A percentile compares a stretch with the other conserved stretches of the same genome.
These are phyloP conservation scores for Trematosphaeria pertusa DNA, from an alignment of 2,329 filamentous ascomycete genomes.

Conservation along the genomic window DNA sequence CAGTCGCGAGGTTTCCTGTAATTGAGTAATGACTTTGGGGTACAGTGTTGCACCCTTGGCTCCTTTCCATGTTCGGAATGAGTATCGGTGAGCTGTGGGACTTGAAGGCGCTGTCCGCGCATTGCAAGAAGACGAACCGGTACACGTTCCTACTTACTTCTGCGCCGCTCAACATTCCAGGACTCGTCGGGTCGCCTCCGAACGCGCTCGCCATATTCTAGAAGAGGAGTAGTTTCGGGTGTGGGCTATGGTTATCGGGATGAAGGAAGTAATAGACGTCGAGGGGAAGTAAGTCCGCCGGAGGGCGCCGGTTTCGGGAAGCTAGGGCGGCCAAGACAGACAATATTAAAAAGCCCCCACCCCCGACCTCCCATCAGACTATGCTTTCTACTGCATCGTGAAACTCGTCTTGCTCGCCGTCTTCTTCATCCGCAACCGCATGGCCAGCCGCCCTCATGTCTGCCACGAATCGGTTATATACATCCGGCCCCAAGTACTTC, in stretches of 20 bases:
- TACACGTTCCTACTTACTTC: constrained; percentile 60
- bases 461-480: neutral
- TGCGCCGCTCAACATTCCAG: constrained; percentile 57
- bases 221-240: too few relatives aligned
- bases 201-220: constrained; percentile 25
- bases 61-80: constrained; percentile 37
- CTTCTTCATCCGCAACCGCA: neutral
- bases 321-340: too few relatives aligned
- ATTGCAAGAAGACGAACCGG: constrained; percentile 33
- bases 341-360: too few relatives aligned
- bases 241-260: too few relatives aligned
- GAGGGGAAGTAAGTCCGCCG: too few relatives aligned
- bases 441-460: neutral
- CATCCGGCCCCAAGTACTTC: neutral
- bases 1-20: too few relatives aligned
- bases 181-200: constrained; percentile 21
- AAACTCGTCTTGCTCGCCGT: neutral
- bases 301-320: too few relatives aligned
- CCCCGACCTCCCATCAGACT: too few relatives aligned
- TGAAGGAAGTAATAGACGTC: too few relatives aligned
- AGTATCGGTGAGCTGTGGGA: constrained; percentile 43
- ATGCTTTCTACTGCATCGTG: neutral
- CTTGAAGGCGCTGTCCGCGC: constrained; percentile 34
- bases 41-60: constrained; percentile 27
- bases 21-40: too few relatives aligned